Percentiles rank a stretch among this genome's conserved stretches.
Evolutionary conservation across 2,329 filamentous ascomycete genomes (phyloP).

Genomic region (Penicillium hesseltinei): DNA sequence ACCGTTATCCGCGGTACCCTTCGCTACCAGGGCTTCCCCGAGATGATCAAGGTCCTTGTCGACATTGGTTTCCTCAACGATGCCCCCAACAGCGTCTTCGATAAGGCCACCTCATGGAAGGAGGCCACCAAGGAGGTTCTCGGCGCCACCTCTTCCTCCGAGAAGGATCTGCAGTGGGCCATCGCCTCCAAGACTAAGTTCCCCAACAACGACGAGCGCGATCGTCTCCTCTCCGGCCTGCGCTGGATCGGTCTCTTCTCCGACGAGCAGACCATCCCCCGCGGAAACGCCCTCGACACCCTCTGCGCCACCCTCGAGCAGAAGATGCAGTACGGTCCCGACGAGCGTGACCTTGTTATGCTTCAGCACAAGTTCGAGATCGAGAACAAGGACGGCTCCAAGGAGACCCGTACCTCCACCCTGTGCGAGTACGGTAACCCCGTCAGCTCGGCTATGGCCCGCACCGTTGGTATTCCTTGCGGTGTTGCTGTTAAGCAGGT

Average conservation of each 20-base stretch:
- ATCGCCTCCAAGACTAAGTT: conserved; percentile 76
- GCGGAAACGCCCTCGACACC: conserved; percentile 82
- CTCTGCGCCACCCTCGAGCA: conserved; percentile 83
- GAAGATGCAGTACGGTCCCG: conserved; percentile 85
- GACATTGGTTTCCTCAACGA: conserved; percentile 87
- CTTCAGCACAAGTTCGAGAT: conserved; percentile 68
- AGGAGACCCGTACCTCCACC: conserved; percentile 76
- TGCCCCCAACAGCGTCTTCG: conserved; percentile 62
- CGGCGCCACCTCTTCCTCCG: conserved; percentile 62
- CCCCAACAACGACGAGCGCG: conserved; percentile 63
- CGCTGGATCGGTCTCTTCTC: conserved; percentile 70
- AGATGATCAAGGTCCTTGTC: conserved; percentile 83
- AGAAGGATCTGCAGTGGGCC: conserved; percentile 69
- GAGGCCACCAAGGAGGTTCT: conserved; percentile 78
- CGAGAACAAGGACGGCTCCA: conserved; percentile 74
- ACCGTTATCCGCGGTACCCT: conserved; percentile 83
- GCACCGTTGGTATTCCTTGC: conserved; percentile 67
- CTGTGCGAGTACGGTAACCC: conserved; percentile 79
- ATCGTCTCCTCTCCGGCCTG: conserved; percentile 68
- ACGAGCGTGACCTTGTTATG: conserved; percentile 80
- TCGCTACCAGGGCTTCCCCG: conserved; percentile 83
- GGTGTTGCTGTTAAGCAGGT: conserved; percentile 75
- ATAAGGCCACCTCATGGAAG: conserved; percentile 72
- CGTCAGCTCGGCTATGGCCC: conserved; percentile 77
- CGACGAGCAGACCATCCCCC: conserved; percentile 65